Base-by-base conservation (phyloP, 192 early-diverging fungal species). In the Phlyctochytrium arcticum region DNA sequence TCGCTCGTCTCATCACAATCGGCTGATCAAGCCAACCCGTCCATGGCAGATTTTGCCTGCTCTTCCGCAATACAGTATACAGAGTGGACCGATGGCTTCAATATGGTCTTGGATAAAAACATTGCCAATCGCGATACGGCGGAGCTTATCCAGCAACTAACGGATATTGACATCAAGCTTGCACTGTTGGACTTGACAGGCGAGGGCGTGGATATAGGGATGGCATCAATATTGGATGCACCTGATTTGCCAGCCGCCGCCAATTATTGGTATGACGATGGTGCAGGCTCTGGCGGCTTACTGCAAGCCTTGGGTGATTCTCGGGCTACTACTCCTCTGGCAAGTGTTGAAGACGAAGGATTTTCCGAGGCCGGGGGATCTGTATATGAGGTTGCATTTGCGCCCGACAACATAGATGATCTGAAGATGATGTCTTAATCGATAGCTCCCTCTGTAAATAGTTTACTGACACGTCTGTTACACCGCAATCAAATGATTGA, bases 41-140 rank as follows among this genome's bases (percentile, higher is more conserved):
- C 77, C 3, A 60, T 89, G 8, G 75, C 80, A 0, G 85, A 90
- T 26, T 87, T 90, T 54, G 46, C 61, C 29, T 86, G 87, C 54
- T 15, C 48, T 6, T 70, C 71, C 27, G 12, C 65, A 0, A 60
- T 62, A 19, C 78, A 86, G 54, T 84, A 65, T 33, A 70, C 79
- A 3, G 89, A 90, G 61, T 90, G 89, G 89, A 86, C 80, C 5
- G 89, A 90, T 63, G 89, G 87, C 0, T 85, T 90, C 55, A 86
- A 80, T 60, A 78, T 90, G 80, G 62, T 90, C 1, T 57, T 90
- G 5, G 87, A 89, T 66, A 74, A 80, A 48, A 73, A 75, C 37
- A 85, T 90, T 56, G 67, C 67, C 5, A 86, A 75, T 34, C 80
- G 84, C 50, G 84, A 87, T 29, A 90, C 89, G 4, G 84, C 83